These are phyloP conservation scores for Rosa lucieae DNA, from an alignment of 306 rosid genomes.

Conservation along the genomic window DNA sequence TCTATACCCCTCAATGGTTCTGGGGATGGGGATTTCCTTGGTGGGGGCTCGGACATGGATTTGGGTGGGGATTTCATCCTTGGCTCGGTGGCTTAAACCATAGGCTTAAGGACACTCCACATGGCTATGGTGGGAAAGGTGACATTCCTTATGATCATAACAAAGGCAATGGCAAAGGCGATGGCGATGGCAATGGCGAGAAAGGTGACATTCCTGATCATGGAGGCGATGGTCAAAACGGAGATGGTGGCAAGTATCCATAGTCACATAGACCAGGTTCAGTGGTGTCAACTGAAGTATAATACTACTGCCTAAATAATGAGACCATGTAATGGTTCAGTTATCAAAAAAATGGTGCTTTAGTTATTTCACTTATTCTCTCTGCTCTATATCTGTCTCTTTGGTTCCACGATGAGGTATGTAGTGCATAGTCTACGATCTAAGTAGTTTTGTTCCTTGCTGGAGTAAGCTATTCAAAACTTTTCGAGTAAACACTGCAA, in stretches of 20 bases:
- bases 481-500: not conserved
- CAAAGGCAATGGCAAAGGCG: not conserved
- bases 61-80: slow-evolving; percentile 2
- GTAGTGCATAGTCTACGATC: not conserved
- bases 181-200: not conserved
- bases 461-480: not conserved
- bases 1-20: not conserved
- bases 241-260: slow-evolving; percentile 17
- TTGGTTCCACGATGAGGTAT: not conserved
- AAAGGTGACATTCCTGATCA: not conserved
- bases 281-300: not conserved
- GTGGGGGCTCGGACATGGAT: not conserved
- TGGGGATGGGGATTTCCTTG: not conserved
- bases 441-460: not conserved
- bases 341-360: not conserved
- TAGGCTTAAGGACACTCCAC: not conserved
- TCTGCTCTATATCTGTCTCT: not conserved
- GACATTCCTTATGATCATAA: not conserved
- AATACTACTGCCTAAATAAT: not conserved
- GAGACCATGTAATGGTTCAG: not conserved
- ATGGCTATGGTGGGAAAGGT: not conserved
- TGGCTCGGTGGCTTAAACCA: slow-evolving; percentile 5
- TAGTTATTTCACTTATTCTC: not conserved
- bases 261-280: not conserved
- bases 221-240: not conserved